phyloP scores from a whole-genome alignment of 2,329 filamentous ascomycete genomes.

The Lachnellula cervina region DNA sequence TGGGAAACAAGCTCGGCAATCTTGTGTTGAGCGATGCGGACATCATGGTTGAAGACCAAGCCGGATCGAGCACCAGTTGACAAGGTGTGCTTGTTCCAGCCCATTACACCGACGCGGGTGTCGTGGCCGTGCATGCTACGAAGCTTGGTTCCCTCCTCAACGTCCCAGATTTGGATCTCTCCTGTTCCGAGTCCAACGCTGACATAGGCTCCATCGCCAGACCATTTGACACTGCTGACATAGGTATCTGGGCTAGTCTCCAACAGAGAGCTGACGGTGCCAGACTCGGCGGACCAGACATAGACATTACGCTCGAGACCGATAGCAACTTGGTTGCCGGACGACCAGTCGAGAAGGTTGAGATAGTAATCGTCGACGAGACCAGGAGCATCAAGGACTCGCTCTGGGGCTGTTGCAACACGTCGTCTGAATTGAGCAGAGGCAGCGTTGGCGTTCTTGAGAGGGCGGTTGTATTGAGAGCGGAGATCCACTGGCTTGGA shows the following conservation, averaged over 20 bases:
- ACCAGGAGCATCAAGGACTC: conserved; percentile 91
- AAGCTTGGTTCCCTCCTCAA: conserved; percentile 89
- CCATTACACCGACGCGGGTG: conserved; percentile 94
- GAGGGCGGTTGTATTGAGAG: conserved; percentile 94
- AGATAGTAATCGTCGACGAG: conserved; percentile 99
- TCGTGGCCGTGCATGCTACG: conserved; percentile 99
- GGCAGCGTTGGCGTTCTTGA: conserved; percentile 69
- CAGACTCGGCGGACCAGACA: conserved; percentile 95
- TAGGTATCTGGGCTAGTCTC: conserved; percentile 90
- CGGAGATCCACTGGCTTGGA: conserved; percentile 97
- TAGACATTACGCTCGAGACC: conserved; percentile 96
- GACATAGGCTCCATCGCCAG: conserved; percentile 92
- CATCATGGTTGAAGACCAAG: conserved; percentile 97
- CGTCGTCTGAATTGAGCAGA: conserved; percentile 86
- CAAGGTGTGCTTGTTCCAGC: conserved; percentile 97
- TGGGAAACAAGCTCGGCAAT: conserved; percentile 94
- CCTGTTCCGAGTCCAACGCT: conserved; percentile 91
- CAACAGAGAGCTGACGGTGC: conserved; percentile 80
- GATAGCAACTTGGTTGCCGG: conserved; percentile 95
- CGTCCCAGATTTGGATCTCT: conserved; percentile 99
- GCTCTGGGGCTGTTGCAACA: conserved; percentile 90
- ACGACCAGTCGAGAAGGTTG: conserved; percentile 97
- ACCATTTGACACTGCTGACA: conserved; percentile 98
- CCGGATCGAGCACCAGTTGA: conserved; percentile 93
- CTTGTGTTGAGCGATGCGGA: conserved; percentile 97